Base-by-base conservation (phyloP, 1,284 basidiomycete genomes). In the Fomitopsis betulina region DNA sequence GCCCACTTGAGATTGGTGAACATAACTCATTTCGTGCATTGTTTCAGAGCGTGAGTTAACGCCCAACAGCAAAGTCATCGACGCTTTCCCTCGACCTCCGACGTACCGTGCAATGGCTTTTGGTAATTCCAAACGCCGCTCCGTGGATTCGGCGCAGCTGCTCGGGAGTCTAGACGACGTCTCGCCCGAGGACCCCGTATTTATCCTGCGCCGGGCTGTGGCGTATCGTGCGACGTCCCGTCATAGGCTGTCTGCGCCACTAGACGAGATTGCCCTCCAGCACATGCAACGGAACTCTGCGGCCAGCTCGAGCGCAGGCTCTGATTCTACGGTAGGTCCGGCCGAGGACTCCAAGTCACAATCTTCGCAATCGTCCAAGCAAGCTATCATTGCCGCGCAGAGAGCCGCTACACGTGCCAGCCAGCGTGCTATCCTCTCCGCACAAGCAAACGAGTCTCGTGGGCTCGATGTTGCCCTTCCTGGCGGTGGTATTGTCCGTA, bases 381-480 rank as follows among this genome's bases (percentile, higher is more conserved):
- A 92, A 64, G 93, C 96, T 64, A 89, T 96, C 67, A 96, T 96
- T 53, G 91, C 91, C n/a, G 93, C 93, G 4, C 94, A 97, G 70
- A 83, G 94, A 13, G 91, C 88, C 3, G 89, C 88, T 0, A 87
- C 84, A 4, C 81, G 91, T 25, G 94, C 93, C 5, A 94, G 87
- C 60, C 94, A 96, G 69, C 85, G 87, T 8, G 92, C 93, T 0
- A 87, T 96, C 43, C 78, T 96, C 9, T 91, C 90, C 5, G 85
- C 94, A 0, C 90, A 94, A 65, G 78, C 84, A 6, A 97, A 98
- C 70, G 83, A 87, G 2, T 81, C 89, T 19, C 84, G 93, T 56
- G 96, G 95, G 0, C 83, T 96, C 65, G 95, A 98, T 66, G 84
- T 98, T 15, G 73, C 93, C 4, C 76, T 97, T 7, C 89, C 91